Evolutionary conservation across 768 basidiomycete species (phyloP).

Genomic region (Leccinum ochraceum): DNA sequence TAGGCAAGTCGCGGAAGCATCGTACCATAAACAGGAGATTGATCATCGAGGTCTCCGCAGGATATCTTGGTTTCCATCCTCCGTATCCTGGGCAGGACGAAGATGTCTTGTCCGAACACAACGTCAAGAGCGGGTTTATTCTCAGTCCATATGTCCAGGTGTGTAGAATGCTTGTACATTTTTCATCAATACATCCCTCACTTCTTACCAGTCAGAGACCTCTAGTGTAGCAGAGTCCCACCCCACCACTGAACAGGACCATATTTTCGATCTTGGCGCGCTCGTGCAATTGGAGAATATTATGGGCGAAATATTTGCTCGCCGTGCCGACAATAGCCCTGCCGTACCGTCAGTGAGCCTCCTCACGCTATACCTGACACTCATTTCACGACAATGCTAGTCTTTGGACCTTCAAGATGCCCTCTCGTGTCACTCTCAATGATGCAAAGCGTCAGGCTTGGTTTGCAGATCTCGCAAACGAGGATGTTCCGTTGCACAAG

Average conservation of each 20-base stretch:
- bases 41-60: slow-evolving; percentile 35
- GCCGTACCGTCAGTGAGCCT: slow-evolving; percentile 58
- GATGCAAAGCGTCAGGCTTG: slow-evolving; percentile 78
- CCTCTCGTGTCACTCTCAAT: slow-evolving; percentile 79
- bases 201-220: slow-evolving; percentile 24
- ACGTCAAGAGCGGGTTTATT: slow-evolving; percentile 66
- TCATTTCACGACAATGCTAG: slow-evolving; percentile 27
- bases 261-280: slow-evolving; percentile 50
- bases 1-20: slow-evolving; percentile 47
- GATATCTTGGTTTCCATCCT: slow-evolving; percentile 76
- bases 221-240: slow-evolving; percentile 17
- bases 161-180: slow-evolving; percentile 24
- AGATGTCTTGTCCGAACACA: slow-evolving; percentile 62
- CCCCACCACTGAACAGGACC: slow-evolving; percentile 37
- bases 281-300: slow-evolving; percentile 67
- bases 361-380: not conserved
- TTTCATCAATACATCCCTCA: not conserved
- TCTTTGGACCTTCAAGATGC: slow-evolving; percentile 71
- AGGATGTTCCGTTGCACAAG: slow-evolving; percentile 77
- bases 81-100: slow-evolving; percentile 76
- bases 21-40: not conserved
- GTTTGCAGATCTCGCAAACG: slow-evolving; percentile 82
- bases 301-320: slow-evolving; percentile 73
- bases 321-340: slow-evolving; percentile 57
- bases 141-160: slow-evolving; percentile 59